A percentile compares a stretch with the other conserved stretches of the same genome.
Evolutionary conservation across 495 filamentous ascomycete genomes (phyloP).

Genomic region (Beverwykella pulmonaria): DNA sequence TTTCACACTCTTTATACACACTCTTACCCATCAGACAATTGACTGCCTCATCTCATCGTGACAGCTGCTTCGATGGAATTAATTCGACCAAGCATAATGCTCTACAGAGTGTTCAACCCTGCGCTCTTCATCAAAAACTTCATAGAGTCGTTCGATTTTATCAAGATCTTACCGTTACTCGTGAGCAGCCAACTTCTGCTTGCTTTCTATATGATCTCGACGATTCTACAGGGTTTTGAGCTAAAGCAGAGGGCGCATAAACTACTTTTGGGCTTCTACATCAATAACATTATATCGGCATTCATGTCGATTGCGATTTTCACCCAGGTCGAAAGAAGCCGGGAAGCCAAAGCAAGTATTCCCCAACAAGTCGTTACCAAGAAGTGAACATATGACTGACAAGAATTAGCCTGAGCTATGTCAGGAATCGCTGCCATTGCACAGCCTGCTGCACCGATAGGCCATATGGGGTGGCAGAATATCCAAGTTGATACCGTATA

Average conservation of each 20-base stretch:
- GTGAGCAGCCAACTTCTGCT: background rate
- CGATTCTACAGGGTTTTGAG: background rate
- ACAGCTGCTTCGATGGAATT: background rate
- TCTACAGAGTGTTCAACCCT: background rate
- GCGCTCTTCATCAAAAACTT: background rate
- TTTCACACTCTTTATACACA: too few relatives aligned
- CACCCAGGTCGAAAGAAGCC: background rate
- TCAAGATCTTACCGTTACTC: background rate
- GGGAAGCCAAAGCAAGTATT: background rate
- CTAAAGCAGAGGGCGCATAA: background rate
- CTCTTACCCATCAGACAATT: too few relatives aligned
- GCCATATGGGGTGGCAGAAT: too few relatives aligned
- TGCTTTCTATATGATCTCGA: background rate
- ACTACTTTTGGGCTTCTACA: background rate
- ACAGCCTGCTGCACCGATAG: too few relatives aligned
- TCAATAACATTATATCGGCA: background rate
- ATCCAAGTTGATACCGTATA: too few relatives aligned
- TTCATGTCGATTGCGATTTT: background rate
- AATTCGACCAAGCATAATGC: background rate
- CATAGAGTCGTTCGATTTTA: background rate
- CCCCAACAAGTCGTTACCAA: too few relatives aligned
- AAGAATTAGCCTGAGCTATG: too few relatives aligned
- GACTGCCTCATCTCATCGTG: too few relatives aligned
- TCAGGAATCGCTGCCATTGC: too few relatives aligned
- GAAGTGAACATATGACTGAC: too few relatives aligned